Base-by-base conservation (phyloP, 768 basidiomycete genomes). In the Tricholoma saponaceum region DNA sequence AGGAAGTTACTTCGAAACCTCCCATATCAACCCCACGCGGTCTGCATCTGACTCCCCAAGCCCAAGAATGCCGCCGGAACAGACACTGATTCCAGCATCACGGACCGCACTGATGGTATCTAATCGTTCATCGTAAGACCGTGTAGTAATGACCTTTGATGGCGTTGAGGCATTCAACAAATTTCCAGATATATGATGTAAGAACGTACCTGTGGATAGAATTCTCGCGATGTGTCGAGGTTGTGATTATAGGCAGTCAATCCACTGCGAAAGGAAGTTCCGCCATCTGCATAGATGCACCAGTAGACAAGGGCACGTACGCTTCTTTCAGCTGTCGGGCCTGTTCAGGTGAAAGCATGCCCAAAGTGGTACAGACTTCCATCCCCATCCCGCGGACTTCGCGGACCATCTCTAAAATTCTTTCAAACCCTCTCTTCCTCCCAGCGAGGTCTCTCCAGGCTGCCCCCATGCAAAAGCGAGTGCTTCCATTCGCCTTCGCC, bases 161-260 rank as follows among this genome's bases (percentile, higher is more conserved):
- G 35, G 1, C 6, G 35, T 25, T 57, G 37, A 20, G 23, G 5
- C 16, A 54, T 51, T 20, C 28, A 22, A 25, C 9, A 20, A 14
- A 26, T 1, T 14, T 46, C 18, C 12, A n/a, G 14, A 22, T 25
- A 12, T 32, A 51, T 50, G 32, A 28, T 23, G 50, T 26, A 30
- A 33, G 51, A 32, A 59, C 77, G 46, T 63, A 91, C 94, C 76
- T 90, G 78, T 18, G 96, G 96, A 70, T 98, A 98, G 74, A 88
- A 95, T 74, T 98, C 96, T 60, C 96, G 83, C 30, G 95, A 98
- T 0, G 96, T 99, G 72, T 99, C 96, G 55, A 99, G 83, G 72
- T 99, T 99, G 71, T 99, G 96, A 70, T 99, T 99, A 74, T 98
- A 98, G 2, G 96, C 96, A 47, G 95, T 97, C 66, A 98, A 74